A percentile compares a stretch with the other conserved stretches of the same genome.
Conservation (phyloP, 495 filamentous ascomycete genomes). For the Massariosphaeria phaeospora region DNA sequence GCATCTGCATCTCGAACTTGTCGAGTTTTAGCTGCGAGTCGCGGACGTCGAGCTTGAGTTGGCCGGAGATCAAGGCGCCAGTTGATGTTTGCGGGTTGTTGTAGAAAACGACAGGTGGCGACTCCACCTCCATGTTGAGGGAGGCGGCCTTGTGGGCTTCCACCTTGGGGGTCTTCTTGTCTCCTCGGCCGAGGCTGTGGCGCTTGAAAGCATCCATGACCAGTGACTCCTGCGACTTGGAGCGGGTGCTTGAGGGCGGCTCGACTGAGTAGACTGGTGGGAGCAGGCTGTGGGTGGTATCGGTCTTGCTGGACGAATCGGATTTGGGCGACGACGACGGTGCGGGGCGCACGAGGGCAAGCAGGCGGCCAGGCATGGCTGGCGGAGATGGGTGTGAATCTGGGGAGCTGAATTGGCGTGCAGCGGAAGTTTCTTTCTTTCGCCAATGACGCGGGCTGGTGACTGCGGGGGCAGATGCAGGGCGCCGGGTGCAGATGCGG, state of each 20-base stretch:
- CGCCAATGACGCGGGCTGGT: constrained; percentile 11
- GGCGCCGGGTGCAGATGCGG: background rate
- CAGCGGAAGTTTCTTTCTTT: background rate
- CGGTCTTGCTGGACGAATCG: background rate
- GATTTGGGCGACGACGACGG: constrained; percentile 25
- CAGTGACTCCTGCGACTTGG: constrained; percentile 22
- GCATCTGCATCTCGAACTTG: constrained; percentile 62
- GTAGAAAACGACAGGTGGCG: constrained; percentile 74
- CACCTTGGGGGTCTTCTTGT: constrained; percentile 33
- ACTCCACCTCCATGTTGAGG: constrained; percentile 77
- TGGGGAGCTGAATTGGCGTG: constrained; percentile 21
- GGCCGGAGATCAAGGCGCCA: constrained; percentile 83
- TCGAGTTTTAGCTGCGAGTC: constrained; percentile 62
- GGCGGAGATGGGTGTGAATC: constrained; percentile 13
- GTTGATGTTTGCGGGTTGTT: constrained; percentile 68
- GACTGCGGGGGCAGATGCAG: background rate
- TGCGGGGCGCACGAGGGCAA: constrained; percentile 13
- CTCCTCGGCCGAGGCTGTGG: constrained; percentile 25
- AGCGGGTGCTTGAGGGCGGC: constrained; percentile 1
- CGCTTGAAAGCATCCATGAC: constrained; percentile 33
- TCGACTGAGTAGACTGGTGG: constrained; percentile 26
- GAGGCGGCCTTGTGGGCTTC: constrained; percentile 47
- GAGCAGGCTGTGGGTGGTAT: constrained; percentile 3
- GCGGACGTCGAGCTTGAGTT: constrained; percentile 65
- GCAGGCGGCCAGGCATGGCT: constrained; percentile 31